Evolutionary conservation across 2,329 filamentous ascomycete species (phyloP).

Genomic region (Sordariomycetes sp.): DNA sequence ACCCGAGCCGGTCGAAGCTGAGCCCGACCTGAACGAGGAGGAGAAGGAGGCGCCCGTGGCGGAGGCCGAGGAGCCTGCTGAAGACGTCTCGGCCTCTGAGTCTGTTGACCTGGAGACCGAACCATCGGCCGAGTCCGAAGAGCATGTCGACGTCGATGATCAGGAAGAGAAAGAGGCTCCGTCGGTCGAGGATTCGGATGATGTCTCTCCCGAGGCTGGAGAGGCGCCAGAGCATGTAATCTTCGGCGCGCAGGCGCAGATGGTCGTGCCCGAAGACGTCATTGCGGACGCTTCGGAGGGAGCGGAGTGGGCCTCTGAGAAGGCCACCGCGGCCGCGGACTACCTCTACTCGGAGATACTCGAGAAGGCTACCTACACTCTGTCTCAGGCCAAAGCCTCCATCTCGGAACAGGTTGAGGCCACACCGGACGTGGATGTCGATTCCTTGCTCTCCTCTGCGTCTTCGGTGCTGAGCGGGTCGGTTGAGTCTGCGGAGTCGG

Average conservation of each 20-base stretch:
- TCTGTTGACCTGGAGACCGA: not conserved
- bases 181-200: not conserved
- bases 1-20: slow-evolving; percentile 9
- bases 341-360: slow-evolving; percentile 10
- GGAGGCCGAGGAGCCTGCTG: not conserved
- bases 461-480: slow-evolving; percentile 7
- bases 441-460: not conserved
- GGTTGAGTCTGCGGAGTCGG: slow-evolving; percentile 9
- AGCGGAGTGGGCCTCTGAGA: slow-evolving; percentile 6
- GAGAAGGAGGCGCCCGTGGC: not conserved
- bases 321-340: slow-evolving; percentile 10
- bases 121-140: not conserved
- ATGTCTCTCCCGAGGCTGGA: not conserved
- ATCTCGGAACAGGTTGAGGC: not conserved
- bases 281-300: slow-evolving; percentile 5
- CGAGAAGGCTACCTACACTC: not conserved
- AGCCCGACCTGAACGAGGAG: not conserved
- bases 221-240: not conserved
- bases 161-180: not conserved
- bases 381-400: not conserved
- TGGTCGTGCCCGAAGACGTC: slow-evolving; percentile 19
- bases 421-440: not conserved
- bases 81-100: not conserved
- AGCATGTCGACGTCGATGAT: not conserved
- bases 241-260: not conserved